These are phyloP conservation scores for Rhododendron kiyosumense DNA, from an alignment of 148 eudicot genomes.

Conservation along the genomic window DNA sequence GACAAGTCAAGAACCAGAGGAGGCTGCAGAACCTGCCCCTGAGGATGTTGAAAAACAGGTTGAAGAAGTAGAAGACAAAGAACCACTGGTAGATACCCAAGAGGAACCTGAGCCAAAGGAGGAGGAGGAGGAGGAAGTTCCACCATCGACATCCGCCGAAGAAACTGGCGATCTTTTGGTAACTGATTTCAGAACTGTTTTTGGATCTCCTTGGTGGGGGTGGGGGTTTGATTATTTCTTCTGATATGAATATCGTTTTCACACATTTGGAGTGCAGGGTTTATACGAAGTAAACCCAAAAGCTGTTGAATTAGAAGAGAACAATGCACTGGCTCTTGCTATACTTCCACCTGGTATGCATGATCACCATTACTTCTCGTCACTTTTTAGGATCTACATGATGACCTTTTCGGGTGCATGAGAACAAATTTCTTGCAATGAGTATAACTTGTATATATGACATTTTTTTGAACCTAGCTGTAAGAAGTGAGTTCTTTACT, in stretches of 20 bases:
- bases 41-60: conserved; percentile 38
- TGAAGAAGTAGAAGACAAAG: conserved; percentile 50
- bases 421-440: neutral
- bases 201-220: neutral
- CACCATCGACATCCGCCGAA: conserved; percentile 50
- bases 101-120: conserved; percentile 49
- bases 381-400: neutral
- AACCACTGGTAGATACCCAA: conserved; percentile 35
- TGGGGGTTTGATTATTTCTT: neutral
- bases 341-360: conserved; percentile 70
- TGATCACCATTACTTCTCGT: neutral
- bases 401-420: neutral
- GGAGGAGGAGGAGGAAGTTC: conserved; percentile 39
- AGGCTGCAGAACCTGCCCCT: conserved; percentile 34
- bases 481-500: neutral
- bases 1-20: conserved; percentile 36
- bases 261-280: conserved; percentile 42
- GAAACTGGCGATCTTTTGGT: conserved; percentile 70
- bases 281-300: conserved; percentile 60
- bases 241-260: neutral
- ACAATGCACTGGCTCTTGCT: conserved; percentile 94
- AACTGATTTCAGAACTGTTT: conserved; percentile 6
- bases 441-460: neutral
- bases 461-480: neutral
- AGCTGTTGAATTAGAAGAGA: conserved; percentile 74